Evolutionary conservation across 768 basidiomycete genomes (phyloP), one percentile per base, ranked within the genome.

Genomic region (Pleurotus cornucopiae): DNA sequence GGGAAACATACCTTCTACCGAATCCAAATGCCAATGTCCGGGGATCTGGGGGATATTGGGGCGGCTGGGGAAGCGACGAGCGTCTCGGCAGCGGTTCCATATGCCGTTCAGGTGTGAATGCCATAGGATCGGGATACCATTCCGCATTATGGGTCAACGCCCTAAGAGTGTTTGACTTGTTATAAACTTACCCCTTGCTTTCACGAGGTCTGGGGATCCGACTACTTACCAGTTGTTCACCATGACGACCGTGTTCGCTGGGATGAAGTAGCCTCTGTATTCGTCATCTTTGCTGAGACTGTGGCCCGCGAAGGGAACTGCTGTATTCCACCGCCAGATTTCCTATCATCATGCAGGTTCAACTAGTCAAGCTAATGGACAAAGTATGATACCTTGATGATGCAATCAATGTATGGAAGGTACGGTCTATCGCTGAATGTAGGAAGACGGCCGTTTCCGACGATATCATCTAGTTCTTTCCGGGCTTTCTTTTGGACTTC

Each of bases 401-500:
- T 55, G 7, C 62, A 62, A 48, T 59, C 48, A 45, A 65, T 20
- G 48, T 63, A 65, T 7, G 62, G 64, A 4, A 66, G 56, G 7
- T 23, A 20, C 9, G 18, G 34, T 20, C 59, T 26, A 46, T 68
- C 64, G 14, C 53, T 48, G 25, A 64, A 57, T 18, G 51, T 44
- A 4, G 63, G 63, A 5, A 61, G 56, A 43, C 60, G 57, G 39
- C 62, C 52, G 0, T 38, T 18, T 2, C 66, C 66, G 7, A 68
- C 58, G 7, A 66, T 62, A 13, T 21, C 18, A 34, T 66, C 61
- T 6, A 68, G 47, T 48, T 68, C 66, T 39, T 21, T 53, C 2
- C 63, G 62, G 0, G 66, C 68, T 49, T 57, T 61, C 30, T 57
- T 46, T 47, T 65, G 64, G 1, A 60, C 56, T 12, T 58, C 56